phyloP scores from a whole-genome alignment of 768 basidiomycete genomes.

The Serendipita sp. region DNA sequence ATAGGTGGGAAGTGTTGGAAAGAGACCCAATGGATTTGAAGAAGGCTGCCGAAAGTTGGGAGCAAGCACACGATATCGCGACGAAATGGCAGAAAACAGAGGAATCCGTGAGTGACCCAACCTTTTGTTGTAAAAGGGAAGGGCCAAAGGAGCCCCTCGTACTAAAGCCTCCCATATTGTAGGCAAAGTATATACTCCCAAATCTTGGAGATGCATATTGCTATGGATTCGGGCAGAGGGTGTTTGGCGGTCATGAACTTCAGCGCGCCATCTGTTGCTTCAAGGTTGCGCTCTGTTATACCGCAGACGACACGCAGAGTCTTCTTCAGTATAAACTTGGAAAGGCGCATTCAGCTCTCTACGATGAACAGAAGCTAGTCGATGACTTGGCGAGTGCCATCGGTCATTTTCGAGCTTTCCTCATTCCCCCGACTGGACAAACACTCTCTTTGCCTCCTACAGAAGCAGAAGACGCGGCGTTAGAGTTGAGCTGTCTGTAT shows the following conservation, averaged over 20 bases:
- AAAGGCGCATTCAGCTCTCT: neutral
- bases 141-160: too few species aligned
- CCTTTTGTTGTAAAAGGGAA: too few species aligned
- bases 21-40: neutral
- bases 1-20: neutral
- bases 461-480: neutral
- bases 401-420: neutral
- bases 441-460: neutral
- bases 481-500: neutral
- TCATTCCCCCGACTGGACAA: neutral
- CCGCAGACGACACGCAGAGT: neutral
- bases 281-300: neutral
- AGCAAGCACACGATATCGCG: neutral
- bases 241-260: neutral
- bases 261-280: neutral
- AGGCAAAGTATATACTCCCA: constrained; percentile 1
- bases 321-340: neutral
- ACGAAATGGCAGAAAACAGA: neutral
- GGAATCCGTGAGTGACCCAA: too few species aligned
- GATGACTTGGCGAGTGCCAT: neutral
- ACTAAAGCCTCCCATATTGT: too few species aligned
- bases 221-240: neutral
- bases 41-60: neutral
- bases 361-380: neutral
- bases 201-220: constrained; percentile 4